Conservation (phyloP, 306 rosid genomes). For the Alnus rubra region DNA sequence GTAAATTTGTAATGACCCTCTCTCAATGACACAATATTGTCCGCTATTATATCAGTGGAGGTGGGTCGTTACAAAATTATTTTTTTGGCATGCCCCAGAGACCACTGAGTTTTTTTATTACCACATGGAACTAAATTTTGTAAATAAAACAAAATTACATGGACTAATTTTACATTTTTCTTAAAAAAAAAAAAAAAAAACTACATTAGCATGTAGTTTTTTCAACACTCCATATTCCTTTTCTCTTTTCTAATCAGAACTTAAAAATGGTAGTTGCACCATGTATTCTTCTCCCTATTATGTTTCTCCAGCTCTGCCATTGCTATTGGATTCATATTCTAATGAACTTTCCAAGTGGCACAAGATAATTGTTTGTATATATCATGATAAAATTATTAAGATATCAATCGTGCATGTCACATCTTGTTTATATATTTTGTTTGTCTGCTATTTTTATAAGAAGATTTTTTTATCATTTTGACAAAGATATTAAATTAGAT, state of each 20-base stretch:
- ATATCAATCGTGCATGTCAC: neutral
- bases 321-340: neutral
- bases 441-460: neutral
- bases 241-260: neutral
- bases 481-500: neutral
- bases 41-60: too few relatives aligned
- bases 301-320: neutral
- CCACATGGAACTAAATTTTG: too few relatives aligned
- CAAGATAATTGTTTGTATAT: neutral
- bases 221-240: too few relatives aligned
- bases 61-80: too few relatives aligned
- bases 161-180: too few relatives aligned
- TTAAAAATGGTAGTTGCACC: neutral
- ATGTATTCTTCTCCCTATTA: neutral
- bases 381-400: neutral
- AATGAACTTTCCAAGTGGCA: neutral
- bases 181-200: too few relatives aligned
- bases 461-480: neutral
- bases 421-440: neutral
- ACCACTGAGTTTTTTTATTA: too few relatives aligned
- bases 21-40: too few relatives aligned
- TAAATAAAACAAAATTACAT: too few relatives aligned
- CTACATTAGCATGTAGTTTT: too few relatives aligned
- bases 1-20: too few relatives aligned
- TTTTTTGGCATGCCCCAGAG: too few relatives aligned